Evolutionary conservation across 441 rosid species (phyloP).

Genomic region (Sinapis alba): DNA sequence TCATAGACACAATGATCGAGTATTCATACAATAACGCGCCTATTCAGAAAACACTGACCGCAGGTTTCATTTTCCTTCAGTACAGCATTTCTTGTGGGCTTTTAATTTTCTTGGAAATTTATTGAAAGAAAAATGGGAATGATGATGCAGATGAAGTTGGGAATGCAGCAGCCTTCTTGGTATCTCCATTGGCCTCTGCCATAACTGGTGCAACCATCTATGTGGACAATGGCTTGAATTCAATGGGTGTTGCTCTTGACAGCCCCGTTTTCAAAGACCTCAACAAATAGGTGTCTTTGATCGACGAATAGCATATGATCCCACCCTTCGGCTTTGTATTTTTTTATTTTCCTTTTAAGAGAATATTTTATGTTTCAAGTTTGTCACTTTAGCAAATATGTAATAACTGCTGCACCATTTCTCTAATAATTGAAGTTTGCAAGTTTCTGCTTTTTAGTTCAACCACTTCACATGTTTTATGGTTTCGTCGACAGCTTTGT

Average conservation of each 20-base stretch:
- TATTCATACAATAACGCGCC: slow-evolving; percentile 81
- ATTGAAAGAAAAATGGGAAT: not conserved
- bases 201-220: slow-evolving; percentile 82
- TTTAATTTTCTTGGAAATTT: not conserved
- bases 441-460: not conserved
- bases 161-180: slow-evolving; percentile 84
- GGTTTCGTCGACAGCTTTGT: not conserved
- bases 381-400: not conserved
- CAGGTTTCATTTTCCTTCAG: slow-evolving; percentile 51
- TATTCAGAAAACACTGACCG: slow-evolving; percentile 80
- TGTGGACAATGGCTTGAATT: slow-evolving; percentile 90
- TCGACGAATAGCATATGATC: not conserved
- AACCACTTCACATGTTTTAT: not conserved
- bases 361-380: not conserved
- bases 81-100: not conserved
- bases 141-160: slow-evolving; percentile 83
- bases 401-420: not conserved
- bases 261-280: slow-evolving; percentile 79
- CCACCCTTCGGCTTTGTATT: not conserved
- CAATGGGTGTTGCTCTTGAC: slow-evolving; percentile 93
- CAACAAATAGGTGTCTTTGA: slow-evolving; percentile 22
- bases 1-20: slow-evolving; percentile 82
- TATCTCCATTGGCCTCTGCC: slow-evolving; percentile 83
- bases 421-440: not conserved
- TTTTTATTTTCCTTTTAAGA: not conserved